Evolutionary conservation across 139 green algal species (phyloP).

Genomic region (Dunaliella sp.): DNA sequence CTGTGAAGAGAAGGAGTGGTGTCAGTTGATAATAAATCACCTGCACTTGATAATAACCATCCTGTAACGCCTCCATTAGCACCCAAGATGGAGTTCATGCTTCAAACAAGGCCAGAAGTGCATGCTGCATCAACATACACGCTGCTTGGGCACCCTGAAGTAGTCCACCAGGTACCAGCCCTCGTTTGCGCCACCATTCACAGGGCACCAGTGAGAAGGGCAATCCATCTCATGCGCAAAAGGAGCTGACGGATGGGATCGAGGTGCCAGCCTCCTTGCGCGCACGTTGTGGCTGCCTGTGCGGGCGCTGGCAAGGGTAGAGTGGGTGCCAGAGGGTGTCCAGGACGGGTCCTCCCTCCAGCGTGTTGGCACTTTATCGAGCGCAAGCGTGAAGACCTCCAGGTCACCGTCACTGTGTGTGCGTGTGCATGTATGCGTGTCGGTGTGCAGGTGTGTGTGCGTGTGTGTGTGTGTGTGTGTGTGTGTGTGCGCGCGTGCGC

Average conservation of each 20-base stretch:
- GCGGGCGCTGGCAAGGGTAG: background rate
- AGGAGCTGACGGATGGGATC: conserved; percentile 17
- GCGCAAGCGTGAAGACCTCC: conserved; percentile 61
- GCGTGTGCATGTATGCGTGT: background rate
- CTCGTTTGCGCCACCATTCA: background rate
- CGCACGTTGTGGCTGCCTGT: background rate
- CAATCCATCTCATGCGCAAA: conserved; percentile 4
- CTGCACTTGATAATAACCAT: no score
- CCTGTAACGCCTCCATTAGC: no score
- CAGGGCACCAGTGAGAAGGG: conserved; percentile 28
- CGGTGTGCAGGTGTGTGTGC: background rate
- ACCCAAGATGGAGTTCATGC: no score
- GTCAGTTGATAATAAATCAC: no score
- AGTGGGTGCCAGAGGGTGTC: conserved; percentile 1
- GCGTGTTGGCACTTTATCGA: conserved; percentile 59
- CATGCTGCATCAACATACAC: background rate
- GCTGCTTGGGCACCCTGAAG: background rate
- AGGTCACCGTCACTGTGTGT: conserved; percentile 45
- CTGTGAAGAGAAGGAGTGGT: no score
- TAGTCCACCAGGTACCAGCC: background rate
- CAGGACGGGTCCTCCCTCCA: conserved; percentile 81
- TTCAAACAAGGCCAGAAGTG: no score
- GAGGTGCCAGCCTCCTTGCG: background rate
- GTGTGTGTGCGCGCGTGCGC: background rate
- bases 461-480: background rate